Conservation (phyloP, 1,284 basidiomycete species). For the Phellinidium pouzarii region DNA sequence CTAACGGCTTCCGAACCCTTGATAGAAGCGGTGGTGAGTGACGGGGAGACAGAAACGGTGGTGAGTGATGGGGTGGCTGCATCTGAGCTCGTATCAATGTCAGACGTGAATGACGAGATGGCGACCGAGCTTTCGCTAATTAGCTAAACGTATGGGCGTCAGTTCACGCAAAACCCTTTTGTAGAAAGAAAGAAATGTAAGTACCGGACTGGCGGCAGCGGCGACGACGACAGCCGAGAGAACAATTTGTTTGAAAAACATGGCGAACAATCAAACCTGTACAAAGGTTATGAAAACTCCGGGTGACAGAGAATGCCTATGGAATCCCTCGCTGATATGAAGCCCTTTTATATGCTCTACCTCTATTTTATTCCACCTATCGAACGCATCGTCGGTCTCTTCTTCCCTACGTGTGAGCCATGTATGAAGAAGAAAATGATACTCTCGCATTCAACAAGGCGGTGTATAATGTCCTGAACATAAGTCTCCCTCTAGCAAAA, state of each 20-base stretch:
- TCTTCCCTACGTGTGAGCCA: too few relatives aligned
- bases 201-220: background rate
- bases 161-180: background rate
- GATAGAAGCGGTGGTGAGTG: background rate
- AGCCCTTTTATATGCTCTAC: too few relatives aligned
- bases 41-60: background rate
- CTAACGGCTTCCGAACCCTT: background rate
- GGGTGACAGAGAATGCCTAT: too few relatives aligned
- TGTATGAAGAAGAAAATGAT: too few relatives aligned
- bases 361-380: too few relatives aligned
- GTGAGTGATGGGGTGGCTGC: background rate
- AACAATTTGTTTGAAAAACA: constrained; percentile 1
- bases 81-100: background rate
- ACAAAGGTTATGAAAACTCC: too few relatives aligned
- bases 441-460: too few relatives aligned
- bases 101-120: background rate
- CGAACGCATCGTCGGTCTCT: too few relatives aligned
- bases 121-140: background rate
- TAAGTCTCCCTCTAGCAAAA: too few relatives aligned
- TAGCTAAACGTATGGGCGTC: background rate
- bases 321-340: too few relatives aligned
- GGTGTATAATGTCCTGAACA: too few relatives aligned
- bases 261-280: background rate
- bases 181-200: background rate
- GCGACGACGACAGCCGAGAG: background rate